Percentiles rank a stretch among this genome's conserved stretches.
phyloP scores from a whole-genome alignment of 2,329 filamentous ascomycete species.

The Pseudogymnoascus verrucosus region DNA sequence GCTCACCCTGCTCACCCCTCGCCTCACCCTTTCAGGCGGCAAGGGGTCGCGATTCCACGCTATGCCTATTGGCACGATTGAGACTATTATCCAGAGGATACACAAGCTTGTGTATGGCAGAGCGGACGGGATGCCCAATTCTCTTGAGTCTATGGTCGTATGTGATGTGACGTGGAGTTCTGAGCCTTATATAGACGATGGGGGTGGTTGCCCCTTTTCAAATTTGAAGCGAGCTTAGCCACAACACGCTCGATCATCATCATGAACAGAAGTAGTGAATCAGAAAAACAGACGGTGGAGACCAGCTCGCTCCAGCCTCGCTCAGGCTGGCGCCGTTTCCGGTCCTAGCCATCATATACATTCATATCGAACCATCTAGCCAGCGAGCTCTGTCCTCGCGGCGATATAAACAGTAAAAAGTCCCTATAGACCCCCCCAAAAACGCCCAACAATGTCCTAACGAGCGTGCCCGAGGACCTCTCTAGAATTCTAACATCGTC shows the following conservation, averaged over 20 bases:
- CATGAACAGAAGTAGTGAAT: not conserved
- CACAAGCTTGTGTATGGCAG: too few relatives aligned
- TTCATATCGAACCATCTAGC: not conserved
- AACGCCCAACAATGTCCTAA: not conserved
- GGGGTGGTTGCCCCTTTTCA: not conserved
- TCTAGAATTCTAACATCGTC: not conserved
- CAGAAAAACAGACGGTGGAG: not conserved
- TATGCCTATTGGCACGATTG: too few relatives aligned
- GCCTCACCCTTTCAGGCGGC: too few relatives aligned
- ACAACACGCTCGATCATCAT: not conserved
- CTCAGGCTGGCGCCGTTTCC: not conserved
- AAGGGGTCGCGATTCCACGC: too few relatives aligned
- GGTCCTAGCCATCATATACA: slow-evolving; percentile 1
- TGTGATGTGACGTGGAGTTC: not conserved
- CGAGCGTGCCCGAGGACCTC: not conserved
- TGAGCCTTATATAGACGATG: not conserved
- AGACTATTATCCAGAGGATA: too few relatives aligned
- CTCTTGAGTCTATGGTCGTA: not conserved
- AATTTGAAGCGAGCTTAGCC: not conserved
- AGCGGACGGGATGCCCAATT: not conserved
- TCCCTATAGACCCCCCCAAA: not conserved
- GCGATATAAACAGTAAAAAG: not conserved
- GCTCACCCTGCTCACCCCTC: too few relatives aligned
- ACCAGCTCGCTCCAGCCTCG: not conserved
- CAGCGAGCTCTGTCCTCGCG: not conserved